phyloP scores from a whole-genome alignment of 352 stramenopile genomes.

The Thalassiosira mediterranea region DNA sequence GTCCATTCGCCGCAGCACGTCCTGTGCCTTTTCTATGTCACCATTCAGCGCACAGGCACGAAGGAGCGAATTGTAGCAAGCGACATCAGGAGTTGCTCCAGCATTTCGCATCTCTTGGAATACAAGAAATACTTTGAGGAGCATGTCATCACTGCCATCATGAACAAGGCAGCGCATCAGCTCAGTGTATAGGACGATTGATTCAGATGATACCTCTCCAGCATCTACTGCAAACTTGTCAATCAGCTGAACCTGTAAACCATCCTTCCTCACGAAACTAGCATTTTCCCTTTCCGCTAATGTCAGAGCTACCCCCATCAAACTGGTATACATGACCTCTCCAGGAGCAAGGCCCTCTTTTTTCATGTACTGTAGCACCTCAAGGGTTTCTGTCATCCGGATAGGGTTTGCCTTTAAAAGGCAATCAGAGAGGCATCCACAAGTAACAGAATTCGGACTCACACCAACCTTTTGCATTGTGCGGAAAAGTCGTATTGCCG shows the following conservation, averaged over 20 bases:
- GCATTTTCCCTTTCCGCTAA: slow-evolving; percentile 66
- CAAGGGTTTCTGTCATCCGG: slow-evolving; percentile 61
- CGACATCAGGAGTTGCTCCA: slow-evolving; percentile 71
- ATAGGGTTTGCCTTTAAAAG: slow-evolving; percentile 56
- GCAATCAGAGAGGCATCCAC: slow-evolving; percentile 74
- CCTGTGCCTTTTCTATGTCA: slow-evolving; percentile 59
- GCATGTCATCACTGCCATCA: slow-evolving; percentile 23
- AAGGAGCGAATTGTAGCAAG: slow-evolving; percentile 81
- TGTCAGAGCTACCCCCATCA: slow-evolving; percentile 75
- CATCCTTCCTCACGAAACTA: slow-evolving; percentile 35
- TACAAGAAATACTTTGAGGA: slow-evolving; percentile 79
- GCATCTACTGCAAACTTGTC: slow-evolving; percentile 34
- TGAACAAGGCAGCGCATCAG: slow-evolving; percentile 69
- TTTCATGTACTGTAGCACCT: slow-evolving; percentile 84
- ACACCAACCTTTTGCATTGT: slow-evolving; percentile 74
- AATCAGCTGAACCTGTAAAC: slow-evolving; percentile 49
- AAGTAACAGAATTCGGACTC: slow-evolving; percentile 78
- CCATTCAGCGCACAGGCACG: slow-evolving; percentile 69
- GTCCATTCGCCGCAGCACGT: slow-evolving; percentile 59
- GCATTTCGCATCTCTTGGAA: slow-evolving; percentile 81
- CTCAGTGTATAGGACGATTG: slow-evolving; percentile 76
- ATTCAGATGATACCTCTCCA: slow-evolving; percentile 40
- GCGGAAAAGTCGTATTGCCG: slow-evolving; percentile 68
- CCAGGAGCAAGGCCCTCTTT: slow-evolving; percentile 60
- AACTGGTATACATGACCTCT: slow-evolving; percentile 82